These are phyloP conservation scores for Phytophthora foliorum DNA, from an alignment of 352 stramenopile species.

Conservation along the genomic window DNA sequence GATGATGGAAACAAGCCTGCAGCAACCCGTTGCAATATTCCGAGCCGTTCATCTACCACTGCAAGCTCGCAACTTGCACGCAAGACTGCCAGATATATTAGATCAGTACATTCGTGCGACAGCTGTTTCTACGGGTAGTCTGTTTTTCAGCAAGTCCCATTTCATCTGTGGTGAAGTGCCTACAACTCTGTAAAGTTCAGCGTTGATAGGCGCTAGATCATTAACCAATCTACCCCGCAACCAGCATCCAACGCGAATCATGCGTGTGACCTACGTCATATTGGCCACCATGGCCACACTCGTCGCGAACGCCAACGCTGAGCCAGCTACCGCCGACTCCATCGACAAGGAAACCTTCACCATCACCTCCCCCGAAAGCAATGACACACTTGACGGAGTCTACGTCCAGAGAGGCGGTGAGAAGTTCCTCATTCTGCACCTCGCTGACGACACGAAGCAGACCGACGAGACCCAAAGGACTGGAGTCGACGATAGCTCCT, in stretches of 20 bases:
- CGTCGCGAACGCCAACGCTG: neutral
- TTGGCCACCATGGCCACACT: neutral
- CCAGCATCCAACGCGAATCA: neutral
- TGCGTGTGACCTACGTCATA: neutral
- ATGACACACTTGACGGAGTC: neutral
- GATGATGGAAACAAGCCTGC: too few relatives aligned
- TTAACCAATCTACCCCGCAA: too few relatives aligned
- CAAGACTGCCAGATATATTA: too few relatives aligned
- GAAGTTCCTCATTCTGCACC: conserved; percentile 7
- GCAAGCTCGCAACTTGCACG: too few relatives aligned
- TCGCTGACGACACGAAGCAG: neutral
- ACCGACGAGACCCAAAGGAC: neutral
- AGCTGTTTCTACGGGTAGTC: too few relatives aligned
- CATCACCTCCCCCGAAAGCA: conserved; percentile 2
- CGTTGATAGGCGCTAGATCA: too few relatives aligned
- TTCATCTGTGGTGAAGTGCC: too few relatives aligned
- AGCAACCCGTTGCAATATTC: too few relatives aligned
- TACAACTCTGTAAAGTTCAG: too few relatives aligned
- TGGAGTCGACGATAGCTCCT: neutral
- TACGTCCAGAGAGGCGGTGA: neutral
- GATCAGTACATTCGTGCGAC: too few relatives aligned
- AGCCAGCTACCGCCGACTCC: neutral
- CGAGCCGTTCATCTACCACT: too few relatives aligned
- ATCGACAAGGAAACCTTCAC: conserved; percentile 11
- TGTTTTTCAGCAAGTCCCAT: too few relatives aligned